Percentiles rank a stretch among this genome's conserved stretches.
These are phyloP conservation scores for Coemansia sp. DNA, from an alignment of 192 early-diverging fungal species.

Conservation along the genomic window DNA sequence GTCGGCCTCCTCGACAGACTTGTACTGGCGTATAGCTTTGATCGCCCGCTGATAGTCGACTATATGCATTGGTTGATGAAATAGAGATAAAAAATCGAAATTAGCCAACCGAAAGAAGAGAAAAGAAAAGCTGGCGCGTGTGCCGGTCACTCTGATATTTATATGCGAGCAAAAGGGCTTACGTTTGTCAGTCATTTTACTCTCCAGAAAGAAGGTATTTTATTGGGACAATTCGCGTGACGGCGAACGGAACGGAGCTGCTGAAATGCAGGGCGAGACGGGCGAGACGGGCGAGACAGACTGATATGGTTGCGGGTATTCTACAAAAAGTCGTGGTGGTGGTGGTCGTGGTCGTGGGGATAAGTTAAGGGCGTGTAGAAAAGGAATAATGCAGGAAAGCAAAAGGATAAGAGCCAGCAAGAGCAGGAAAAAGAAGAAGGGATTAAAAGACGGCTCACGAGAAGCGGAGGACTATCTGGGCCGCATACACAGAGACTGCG, in stretches of 20 bases:
- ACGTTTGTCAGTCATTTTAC: constrained; percentile 4
- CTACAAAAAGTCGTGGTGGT: too few species aligned
- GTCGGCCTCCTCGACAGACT: background rate
- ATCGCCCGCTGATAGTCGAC: background rate
- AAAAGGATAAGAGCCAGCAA: too few species aligned
- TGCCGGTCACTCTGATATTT: too few species aligned
- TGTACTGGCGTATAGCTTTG: background rate
- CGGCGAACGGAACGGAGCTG: background rate
- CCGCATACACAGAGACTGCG: background rate
- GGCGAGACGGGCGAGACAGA: too few species aligned
- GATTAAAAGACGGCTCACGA: background rate
- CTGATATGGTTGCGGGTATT: too few species aligned
- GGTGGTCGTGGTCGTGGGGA: too few species aligned
- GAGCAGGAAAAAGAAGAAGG: background rate
- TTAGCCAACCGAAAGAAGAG: background rate
- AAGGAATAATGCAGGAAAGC: background rate
- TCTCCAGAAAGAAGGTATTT: background rate
- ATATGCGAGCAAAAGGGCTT: too few species aligned
- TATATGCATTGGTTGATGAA: too few species aligned
- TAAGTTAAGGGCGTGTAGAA: background rate
- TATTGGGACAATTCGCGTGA: background rate
- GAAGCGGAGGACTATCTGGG: background rate
- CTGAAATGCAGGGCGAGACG: background rate
- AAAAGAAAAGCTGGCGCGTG: background rate
- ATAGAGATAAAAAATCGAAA: too few species aligned